Evolutionary conservation across 306 rosid species (phyloP).

Genomic region (Fragaria iinumae): DNA sequence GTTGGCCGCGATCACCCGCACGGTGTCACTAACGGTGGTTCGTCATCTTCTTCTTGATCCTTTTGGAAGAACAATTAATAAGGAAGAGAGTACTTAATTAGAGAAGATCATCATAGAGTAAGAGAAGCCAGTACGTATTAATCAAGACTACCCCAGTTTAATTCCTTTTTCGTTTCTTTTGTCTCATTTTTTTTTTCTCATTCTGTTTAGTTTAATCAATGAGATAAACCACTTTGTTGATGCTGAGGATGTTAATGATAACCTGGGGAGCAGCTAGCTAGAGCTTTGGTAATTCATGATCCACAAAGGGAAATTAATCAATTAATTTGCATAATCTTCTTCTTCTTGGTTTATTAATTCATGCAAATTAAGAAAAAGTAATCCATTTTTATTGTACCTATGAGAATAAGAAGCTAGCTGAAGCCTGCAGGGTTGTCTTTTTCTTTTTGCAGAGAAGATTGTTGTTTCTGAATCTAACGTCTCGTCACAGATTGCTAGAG

Average conservation of each 20-base stretch:
- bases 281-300: background rate
- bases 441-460: slow-evolving; percentile 25
- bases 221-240: slow-evolving; percentile 45
- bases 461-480: slow-evolving; percentile 38
- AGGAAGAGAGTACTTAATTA: slow-evolving; percentile 25
- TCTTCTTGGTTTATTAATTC: background rate
- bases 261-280: slow-evolving; percentile 27
- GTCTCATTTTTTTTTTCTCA: background rate
- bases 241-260: slow-evolving; percentile 25
- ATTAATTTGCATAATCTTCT: slow-evolving; percentile 14
- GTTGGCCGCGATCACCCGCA: slow-evolving; percentile 30
- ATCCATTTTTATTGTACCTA: background rate
- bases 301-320: background rate
- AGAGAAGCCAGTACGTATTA: slow-evolving; percentile 21
- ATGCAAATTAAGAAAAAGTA: background rate
- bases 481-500: slow-evolving; percentile 28
- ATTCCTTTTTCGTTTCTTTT: slow-evolving; percentile 28
- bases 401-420: slow-evolving; percentile 1
- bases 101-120: slow-evolving; percentile 36
- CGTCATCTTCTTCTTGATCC: slow-evolving; percentile 89
- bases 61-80: slow-evolving; percentile 40
- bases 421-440: slow-evolving; percentile 12
- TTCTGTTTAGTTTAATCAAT: slow-evolving; percentile 54
- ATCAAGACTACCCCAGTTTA: slow-evolving; percentile 21
- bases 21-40: slow-evolving; percentile 80